Evolutionary conservation across 805 yeast species (phyloP), one percentile per base, ranked within the genome.

Genomic region (Groenewaldozyma tartarivorans): DNA sequence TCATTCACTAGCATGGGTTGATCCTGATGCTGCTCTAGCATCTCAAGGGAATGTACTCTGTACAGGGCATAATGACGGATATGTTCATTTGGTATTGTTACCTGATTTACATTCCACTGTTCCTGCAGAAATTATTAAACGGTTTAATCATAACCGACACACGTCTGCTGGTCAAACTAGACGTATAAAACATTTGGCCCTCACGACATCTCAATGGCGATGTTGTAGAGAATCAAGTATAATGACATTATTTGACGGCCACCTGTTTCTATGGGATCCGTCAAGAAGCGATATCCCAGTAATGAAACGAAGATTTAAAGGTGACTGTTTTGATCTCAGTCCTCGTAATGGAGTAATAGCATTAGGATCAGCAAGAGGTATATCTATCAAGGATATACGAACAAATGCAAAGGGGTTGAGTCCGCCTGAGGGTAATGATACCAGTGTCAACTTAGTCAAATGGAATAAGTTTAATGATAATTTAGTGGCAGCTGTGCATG

Each of bases 111-210:
- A 62, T 20, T 54, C 64, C 5, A 69, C 69, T 19, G 65, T 71
- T 41, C 62, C 63, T 1, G 95, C 96, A 0, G 85, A 78, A 56
- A 80, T 87, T 17, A 63, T 81, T 46, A 81, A 77, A 55, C 66
- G 94, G 30, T 87, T 79, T 64, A 84, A 84, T 58, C 96, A 87
- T 62, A 64, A 71, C 38, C 79, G 78, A 49, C 87, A 79, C 54
- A 20, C 33, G 9, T 7, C 16, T 13, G 35, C 36, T 6, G 39
- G 38, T 15, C 22, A 42, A 4, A 34, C 49, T 16, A 41, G 38
- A 9, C 46, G 64, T 1, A 59, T 69, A 33, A 52, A 57, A 31
- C 54, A 62, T 38, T 43, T 74, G 13, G 62, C 57, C 15, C 50
- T 69, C 13, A 57, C 74, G 0, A 60, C 66, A 20, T 44, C 54